These are phyloP conservation scores for Eucalyptus sp. DNA, from an alignment of 345 rosid genomes.

Conservation along the genomic window DNA sequence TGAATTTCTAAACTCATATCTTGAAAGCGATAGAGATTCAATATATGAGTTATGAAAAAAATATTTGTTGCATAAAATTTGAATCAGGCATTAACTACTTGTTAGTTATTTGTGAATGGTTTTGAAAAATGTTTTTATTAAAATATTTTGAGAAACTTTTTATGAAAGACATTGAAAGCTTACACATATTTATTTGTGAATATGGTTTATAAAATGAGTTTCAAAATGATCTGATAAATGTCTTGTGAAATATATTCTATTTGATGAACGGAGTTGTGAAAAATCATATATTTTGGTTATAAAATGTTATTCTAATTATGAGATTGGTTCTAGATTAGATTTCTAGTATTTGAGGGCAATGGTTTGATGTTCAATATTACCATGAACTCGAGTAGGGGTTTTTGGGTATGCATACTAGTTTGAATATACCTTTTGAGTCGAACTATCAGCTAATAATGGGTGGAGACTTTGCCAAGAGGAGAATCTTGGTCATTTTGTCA, in stretches of 20 bases:
- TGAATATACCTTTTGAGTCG: too few relatives aligned
- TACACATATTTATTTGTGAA: neutral
- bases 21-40: neutral
- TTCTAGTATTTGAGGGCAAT: neutral
- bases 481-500: too few relatives aligned
- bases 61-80: neutral
- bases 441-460: accelerated
- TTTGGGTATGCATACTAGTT: neutral
- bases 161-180: neutral
- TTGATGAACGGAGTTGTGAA: neutral
- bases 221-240: accelerated
- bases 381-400: neutral
- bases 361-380: neutral
- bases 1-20: neutral
- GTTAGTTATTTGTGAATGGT: neutral
- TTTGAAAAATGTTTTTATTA: too few relatives aligned
- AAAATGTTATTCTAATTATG: neutral
- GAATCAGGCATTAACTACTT: accelerated
- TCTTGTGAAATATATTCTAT: neutral
- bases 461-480: too few relatives aligned
- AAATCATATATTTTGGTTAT: neutral
- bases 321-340: neutral
- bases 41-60: neutral
- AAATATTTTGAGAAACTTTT: too few relatives aligned
- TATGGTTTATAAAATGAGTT: neutral